Percentiles rank a stretch among this genome's conserved stretches.
Conservation (phyloP, 192 early-diverging fungal species). For the Backusella australiensis region DNA sequence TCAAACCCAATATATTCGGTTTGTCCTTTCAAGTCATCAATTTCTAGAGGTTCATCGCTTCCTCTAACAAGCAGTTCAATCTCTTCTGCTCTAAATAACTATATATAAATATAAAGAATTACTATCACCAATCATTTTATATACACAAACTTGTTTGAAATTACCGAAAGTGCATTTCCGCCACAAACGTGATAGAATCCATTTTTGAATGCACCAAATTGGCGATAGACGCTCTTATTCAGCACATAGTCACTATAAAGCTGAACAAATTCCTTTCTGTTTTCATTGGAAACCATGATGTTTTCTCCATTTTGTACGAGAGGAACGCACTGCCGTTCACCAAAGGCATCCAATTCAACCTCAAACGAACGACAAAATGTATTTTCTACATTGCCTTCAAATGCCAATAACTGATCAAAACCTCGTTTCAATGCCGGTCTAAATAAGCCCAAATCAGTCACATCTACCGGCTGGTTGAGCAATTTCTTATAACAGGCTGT, state of each 20-base stretch:
- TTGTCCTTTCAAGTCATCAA: slow-evolving; percentile 50
- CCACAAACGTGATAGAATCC: slow-evolving; percentile 89
- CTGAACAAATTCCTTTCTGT: slow-evolving; percentile 77
- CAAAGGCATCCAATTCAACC: slow-evolving; percentile 68
- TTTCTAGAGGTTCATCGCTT: slow-evolving; percentile 63
- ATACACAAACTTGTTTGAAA: neutral
- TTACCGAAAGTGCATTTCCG: slow-evolving; percentile 76
- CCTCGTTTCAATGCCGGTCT: slow-evolving; percentile 75
- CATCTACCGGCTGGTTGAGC: slow-evolving; percentile 64
- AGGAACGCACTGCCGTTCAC: slow-evolving; percentile 59
- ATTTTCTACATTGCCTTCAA: slow-evolving; percentile 76
- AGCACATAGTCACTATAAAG: slow-evolving; percentile 81
- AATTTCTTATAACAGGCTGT: slow-evolving; percentile 89
- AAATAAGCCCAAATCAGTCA: slow-evolving; percentile 79
- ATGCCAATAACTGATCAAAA: slow-evolving; percentile 82
- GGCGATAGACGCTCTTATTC: slow-evolving; percentile 66
- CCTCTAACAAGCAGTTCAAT: slow-evolving; percentile 90
- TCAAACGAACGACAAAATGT: slow-evolving; percentile 86
- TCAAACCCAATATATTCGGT: slow-evolving; percentile 65
- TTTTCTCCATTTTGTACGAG: slow-evolving; percentile 62
- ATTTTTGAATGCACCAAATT: slow-evolving; percentile 82
- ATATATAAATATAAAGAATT: neutral
- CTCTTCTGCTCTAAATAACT: slow-evolving; percentile 88
- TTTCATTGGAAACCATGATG: slow-evolving; percentile 61
- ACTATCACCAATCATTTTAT: neutral